Evolutionary conservation across 208 protist genomes (phyloP).

Genomic region (Leishmania guyanensis): DNA sequence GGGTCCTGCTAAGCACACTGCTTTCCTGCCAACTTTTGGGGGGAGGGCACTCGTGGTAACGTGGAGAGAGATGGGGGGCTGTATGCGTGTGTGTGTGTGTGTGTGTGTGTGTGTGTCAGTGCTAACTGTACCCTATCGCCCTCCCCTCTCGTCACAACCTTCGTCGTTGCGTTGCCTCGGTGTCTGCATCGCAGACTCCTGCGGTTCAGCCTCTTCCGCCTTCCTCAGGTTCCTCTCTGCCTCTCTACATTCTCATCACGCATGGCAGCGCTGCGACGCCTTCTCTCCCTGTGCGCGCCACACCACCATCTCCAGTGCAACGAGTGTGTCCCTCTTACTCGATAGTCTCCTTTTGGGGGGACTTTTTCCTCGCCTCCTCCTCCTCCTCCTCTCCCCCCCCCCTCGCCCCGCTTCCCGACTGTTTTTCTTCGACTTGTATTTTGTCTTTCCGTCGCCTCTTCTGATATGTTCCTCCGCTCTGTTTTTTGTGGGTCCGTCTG

Average conservation of each 20-base stretch:
- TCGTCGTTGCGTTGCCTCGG: not conserved
- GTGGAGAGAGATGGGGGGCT: not conserved
- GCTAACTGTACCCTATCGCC: not conserved
- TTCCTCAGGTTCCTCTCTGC: not conserved
- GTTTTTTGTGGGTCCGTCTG: not conserved
- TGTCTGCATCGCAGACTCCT: not conserved
- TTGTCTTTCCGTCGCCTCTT: not conserved
- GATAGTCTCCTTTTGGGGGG: not conserved
- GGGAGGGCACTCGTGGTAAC: not conserved
- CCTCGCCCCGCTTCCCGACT: not conserved
- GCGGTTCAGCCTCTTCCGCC: not conserved
- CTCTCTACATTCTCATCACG: not conserved
- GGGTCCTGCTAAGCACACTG: conserved; percentile 8
- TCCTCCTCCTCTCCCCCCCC: too few relatives aligned
- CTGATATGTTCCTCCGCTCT: not conserved
- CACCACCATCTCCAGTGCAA: not conserved
- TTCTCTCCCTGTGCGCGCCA: not conserved
- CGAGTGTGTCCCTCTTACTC: too few relatives aligned
- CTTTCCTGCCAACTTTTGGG: not conserved
- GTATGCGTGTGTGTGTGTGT: not conserved
- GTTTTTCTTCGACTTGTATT: not conserved
- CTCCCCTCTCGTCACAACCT: not conserved
- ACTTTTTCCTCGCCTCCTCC: not conserved
- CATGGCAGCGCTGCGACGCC: not conserved
- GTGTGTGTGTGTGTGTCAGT: not conserved